A percentile compares a stretch with the other conserved stretches of the same genome.
phyloP scores from a whole-genome alignment of 2,329 filamentous ascomycete species.

The Botrytis porri region DNA sequence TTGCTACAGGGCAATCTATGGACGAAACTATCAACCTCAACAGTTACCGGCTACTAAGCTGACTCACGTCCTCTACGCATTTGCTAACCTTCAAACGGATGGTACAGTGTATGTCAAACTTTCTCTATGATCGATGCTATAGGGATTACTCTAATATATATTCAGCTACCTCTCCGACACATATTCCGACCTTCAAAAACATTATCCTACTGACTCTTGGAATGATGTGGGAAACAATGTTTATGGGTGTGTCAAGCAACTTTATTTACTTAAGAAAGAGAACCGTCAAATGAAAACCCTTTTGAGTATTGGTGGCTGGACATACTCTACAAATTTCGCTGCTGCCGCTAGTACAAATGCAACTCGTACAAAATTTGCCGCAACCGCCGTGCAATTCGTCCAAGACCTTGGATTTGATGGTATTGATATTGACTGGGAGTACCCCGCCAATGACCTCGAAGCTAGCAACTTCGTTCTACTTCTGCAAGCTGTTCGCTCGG shows the following conservation, averaged over 20 bases:
- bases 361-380: constrained; percentile 65
- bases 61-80: constrained; percentile 77
- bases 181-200: constrained; percentile 73
- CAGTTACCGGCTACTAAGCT: constrained; percentile 67
- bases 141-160: constrained; percentile 19
- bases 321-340: constrained; percentile 75
- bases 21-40: constrained; percentile 66
- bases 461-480: constrained; percentile 38
- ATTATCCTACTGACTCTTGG: constrained; percentile 70
- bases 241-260: constrained; percentile 78
- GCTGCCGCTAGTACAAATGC: constrained; percentile 59
- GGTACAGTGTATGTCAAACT: constrained; percentile 63
- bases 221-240: constrained; percentile 67
- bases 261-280: constrained; percentile 72
- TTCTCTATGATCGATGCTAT: constrained; percentile 50
- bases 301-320: constrained; percentile 83
- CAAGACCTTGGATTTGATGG: constrained; percentile 67
- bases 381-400: constrained; percentile 64
- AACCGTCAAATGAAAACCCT: constrained; percentile 76
- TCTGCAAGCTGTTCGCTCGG: constrained; percentile 36
- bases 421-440: constrained; percentile 41
- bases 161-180: constrained; percentile 60
- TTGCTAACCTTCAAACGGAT: constrained; percentile 69
- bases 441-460: constrained; percentile 30
- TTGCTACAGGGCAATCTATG: constrained; percentile 64